Conservation (phyloP, 352 stramenopile genomes). For the Phytophthora capsici region DNA sequence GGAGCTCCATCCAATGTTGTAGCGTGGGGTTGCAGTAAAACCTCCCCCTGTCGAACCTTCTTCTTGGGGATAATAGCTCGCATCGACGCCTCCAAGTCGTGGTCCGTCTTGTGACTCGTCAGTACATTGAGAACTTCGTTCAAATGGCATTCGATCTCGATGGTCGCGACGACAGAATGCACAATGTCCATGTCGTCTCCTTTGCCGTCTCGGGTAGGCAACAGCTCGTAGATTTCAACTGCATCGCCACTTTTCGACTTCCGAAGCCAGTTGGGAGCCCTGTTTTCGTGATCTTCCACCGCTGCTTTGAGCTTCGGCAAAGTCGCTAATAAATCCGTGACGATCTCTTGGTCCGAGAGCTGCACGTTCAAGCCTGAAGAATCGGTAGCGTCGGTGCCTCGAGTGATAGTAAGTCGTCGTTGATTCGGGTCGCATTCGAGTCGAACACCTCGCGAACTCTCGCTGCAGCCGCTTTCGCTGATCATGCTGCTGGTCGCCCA, state of each 20-base stretch:
- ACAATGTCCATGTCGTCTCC: slow-evolving; percentile 62
- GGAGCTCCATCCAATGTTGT: slow-evolving; percentile 34
- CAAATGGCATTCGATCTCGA: slow-evolving; percentile 62
- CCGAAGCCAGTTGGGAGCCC: slow-evolving; percentile 45
- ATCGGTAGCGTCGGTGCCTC: slow-evolving; percentile 15
- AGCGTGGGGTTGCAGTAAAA: slow-evolving; percentile 36
- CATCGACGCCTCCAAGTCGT: slow-evolving; percentile 58
- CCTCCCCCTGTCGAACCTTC: slow-evolving; percentile 39
- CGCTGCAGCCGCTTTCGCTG: slow-evolving; percentile 36
- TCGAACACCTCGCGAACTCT: slow-evolving; percentile 33
- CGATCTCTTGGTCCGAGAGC: slow-evolving; percentile 50
- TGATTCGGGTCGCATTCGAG: slow-evolving; percentile 29
- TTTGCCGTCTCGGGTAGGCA: slow-evolving; percentile 35
- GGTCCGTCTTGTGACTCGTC: slow-evolving; percentile 48
- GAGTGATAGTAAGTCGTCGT: slow-evolving; percentile 32
- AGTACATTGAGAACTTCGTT: slow-evolving; percentile 74
- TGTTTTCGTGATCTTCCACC: slow-evolving; percentile 40
- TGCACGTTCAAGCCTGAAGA: slow-evolving; percentile 22
- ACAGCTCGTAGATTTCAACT: slow-evolving; percentile 58
- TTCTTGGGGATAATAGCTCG: slow-evolving; percentile 44
- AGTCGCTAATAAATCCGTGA: slow-evolving; percentile 50
- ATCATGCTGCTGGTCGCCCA: slow-evolving; percentile 45
- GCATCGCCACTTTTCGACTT: slow-evolving; percentile 51
- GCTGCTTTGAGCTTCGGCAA: slow-evolving; percentile 52
- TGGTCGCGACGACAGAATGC: slow-evolving; percentile 54